Percentiles rank a stretch among this genome's conserved stretches.
These are phyloP conservation scores for Corinectria fuckeliana DNA, from an alignment of 2,329 filamentous ascomycete species.

Conservation along the genomic window DNA sequence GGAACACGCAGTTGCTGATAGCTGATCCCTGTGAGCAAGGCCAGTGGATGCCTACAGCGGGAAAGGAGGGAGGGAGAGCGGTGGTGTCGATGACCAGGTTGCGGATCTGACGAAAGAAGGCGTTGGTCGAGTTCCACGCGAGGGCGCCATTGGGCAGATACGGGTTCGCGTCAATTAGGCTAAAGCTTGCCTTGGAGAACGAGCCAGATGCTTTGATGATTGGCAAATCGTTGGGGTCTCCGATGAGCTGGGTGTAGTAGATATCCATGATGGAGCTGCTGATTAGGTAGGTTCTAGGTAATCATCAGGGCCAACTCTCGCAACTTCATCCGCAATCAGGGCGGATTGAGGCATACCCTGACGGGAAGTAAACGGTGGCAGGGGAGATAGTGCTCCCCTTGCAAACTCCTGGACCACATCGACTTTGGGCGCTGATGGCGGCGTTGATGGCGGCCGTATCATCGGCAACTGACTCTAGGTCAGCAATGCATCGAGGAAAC, in stretches of 20 bases:
- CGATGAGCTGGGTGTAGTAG: constrained; percentile 82
- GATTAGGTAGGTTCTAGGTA: constrained; percentile 68
- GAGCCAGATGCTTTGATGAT: constrained; percentile 59
- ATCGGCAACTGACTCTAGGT: constrained; percentile 28
- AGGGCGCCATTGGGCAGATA: constrained; percentile 49
- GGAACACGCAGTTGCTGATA: constrained; percentile 64
- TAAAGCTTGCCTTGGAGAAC: constrained; percentile 52
- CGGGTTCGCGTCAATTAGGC: constrained; percentile 55
- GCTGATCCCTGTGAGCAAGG: constrained; percentile 69
- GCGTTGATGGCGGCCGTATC: constrained; percentile 40
- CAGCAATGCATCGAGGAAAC: background rate
- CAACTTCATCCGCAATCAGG: background rate
- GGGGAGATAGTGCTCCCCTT: constrained; percentile 45
- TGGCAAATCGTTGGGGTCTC: constrained; percentile 67
- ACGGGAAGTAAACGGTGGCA: constrained; percentile 47
- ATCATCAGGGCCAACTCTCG: constrained; percentile 24
- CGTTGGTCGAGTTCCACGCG: constrained; percentile 62
- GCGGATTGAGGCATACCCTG: constrained; percentile 37
- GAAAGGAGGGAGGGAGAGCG: constrained; percentile 51
- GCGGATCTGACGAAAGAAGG: constrained; percentile 64
- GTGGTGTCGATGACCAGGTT: constrained; percentile 65
- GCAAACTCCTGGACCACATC: constrained; percentile 35
- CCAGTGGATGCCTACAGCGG: constrained; percentile 68
- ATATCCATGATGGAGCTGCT: constrained; percentile 73
- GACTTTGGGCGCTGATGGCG: constrained; percentile 34